A percentile compares a stretch with the other conserved stretches of the same genome.
phyloP scores from a whole-genome alignment of 1,284 basidiomycete species.

The Apiotrichum mycotoxinovorans region DNA sequence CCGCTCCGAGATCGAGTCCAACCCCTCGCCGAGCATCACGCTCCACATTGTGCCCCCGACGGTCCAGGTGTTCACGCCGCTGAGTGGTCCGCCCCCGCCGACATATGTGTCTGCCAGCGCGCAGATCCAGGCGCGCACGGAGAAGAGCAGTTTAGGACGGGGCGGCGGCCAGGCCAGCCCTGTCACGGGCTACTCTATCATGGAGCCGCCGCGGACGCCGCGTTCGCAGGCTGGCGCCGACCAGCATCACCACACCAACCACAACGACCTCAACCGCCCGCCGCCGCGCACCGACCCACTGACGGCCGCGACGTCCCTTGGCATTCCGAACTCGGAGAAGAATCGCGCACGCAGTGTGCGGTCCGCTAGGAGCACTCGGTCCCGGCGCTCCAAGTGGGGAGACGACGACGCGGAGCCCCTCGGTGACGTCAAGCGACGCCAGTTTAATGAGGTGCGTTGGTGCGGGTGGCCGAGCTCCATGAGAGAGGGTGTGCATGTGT shows the following conservation, averaged over 20 bases:
- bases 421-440: slow-evolving; percentile 35
- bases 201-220: not conserved
- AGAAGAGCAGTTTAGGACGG: slow-evolving; percentile 4
- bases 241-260: not conserved
- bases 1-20: slow-evolving; percentile 26
- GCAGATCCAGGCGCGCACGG: slow-evolving; percentile 4
- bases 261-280: too few species aligned
- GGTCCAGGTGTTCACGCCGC: slow-evolving; percentile 9
- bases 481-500: too few species aligned
- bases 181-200: not conserved
- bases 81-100: slow-evolving; percentile 8
- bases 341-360: slow-evolving; percentile 15
- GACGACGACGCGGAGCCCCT: slow-evolving; percentile 45
- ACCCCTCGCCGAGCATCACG: slow-evolving; percentile 27
- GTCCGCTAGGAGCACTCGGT: slow-evolving; percentile 23
- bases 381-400: slow-evolving; percentile 40
- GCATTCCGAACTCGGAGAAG: slow-evolving; percentile 16
- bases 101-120: slow-evolving; percentile 5
- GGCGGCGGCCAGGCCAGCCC: too few species aligned
- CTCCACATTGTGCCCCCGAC: slow-evolving; percentile 16
- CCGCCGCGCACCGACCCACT: too few species aligned
- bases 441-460: slow-evolving; percentile 39
- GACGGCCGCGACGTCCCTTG: slow-evolving; percentile 10
- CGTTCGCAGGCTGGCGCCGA: not conserved
- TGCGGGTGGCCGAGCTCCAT: not conserved